phyloP scores from a whole-genome alignment of 108 stramenopile genomes.

The Schizochytrium sp. region DNA sequence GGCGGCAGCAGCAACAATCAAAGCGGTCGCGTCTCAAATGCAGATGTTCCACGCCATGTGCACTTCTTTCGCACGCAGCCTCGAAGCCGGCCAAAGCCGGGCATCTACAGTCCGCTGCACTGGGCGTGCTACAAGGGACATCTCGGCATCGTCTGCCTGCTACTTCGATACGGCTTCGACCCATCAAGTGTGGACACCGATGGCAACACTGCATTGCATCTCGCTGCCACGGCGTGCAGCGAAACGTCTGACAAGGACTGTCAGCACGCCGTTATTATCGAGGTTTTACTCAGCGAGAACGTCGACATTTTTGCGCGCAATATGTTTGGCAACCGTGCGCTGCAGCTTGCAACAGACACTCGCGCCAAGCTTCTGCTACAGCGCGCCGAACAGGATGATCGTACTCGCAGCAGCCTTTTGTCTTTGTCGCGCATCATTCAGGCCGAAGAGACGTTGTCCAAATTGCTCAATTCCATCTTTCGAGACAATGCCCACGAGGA shows the following conservation, averaged over 20 bases:
- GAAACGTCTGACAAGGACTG: neutral
- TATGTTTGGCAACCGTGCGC: neutral
- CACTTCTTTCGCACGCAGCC: neutral
- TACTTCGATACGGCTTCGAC: conserved; percentile 2
- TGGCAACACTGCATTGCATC: neutral
- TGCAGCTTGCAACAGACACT: neutral
- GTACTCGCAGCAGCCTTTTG: neutral
- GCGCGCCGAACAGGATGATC: neutral
- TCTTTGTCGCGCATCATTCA: neutral
- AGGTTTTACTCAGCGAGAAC: conserved; percentile 1
- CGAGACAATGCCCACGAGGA: neutral
- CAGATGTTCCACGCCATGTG: neutral
- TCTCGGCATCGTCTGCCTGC: neutral
- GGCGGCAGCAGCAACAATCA: too few relatives aligned
- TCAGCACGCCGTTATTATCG: neutral
- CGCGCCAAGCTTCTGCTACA: neutral
- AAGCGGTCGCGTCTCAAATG: too few relatives aligned
- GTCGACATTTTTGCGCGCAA: neutral
- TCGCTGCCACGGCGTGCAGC: neutral
- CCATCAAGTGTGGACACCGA: neutral
- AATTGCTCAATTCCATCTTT: neutral
- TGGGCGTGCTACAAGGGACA: conserved; percentile 6
- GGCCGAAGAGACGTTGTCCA: neutral
- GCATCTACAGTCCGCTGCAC: neutral
- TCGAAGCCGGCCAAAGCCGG: neutral